phyloP scores from a whole-genome alignment of 257 asterid genomes.

The Nicotiana attenuata region DNA sequence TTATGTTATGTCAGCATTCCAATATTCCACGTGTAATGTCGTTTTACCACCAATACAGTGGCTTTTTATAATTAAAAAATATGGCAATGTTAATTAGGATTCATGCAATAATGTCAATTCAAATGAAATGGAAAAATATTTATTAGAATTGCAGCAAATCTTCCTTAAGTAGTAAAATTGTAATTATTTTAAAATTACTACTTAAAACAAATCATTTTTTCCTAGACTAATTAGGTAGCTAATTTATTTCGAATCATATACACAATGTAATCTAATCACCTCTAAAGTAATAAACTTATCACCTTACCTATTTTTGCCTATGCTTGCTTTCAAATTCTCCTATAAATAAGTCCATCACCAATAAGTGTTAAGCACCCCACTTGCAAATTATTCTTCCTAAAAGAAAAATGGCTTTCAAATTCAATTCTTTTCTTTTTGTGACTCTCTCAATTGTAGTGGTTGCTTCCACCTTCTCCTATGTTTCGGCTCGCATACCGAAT shows the following conservation, averaged over 20 bases:
- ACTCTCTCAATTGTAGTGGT: neutral
- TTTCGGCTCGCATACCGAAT: neutral
- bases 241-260: neutral
- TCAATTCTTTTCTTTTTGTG: neutral
- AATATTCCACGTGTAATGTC: too few species aligned
- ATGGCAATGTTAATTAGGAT: neutral
- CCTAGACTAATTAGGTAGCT: neutral
- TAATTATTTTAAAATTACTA: neutral
- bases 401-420: slow-evolving; percentile 12
- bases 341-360: neutral
- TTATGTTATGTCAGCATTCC: too few species aligned
- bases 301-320: neutral
- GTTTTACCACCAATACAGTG: too few species aligned
- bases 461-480: neutral
- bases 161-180: too few species aligned
- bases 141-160: neutral
- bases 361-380: neutral
- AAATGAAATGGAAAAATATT: neutral
- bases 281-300: neutral
- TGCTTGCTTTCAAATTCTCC: neutral
- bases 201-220: neutral
- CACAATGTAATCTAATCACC: neutral
- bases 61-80: too few species aligned
- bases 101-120: neutral
- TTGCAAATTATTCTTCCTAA: neutral